Evolutionary conservation across 2,329 filamentous ascomycete species (phyloP).

Genomic region (Sarocladium brachiariae): DNA sequence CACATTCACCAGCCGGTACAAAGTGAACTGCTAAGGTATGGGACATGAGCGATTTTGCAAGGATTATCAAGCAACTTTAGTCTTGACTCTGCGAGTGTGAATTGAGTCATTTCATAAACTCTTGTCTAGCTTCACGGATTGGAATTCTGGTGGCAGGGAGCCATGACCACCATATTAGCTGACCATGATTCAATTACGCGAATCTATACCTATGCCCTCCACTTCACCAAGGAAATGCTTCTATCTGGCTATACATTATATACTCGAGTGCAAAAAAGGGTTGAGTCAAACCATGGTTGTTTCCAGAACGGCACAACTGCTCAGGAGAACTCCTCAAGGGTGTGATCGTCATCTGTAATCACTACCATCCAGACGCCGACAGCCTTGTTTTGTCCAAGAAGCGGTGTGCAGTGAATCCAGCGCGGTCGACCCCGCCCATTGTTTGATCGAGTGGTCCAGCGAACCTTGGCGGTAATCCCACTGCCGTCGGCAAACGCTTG

Average conservation of each 20-base stretch:
- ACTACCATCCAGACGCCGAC: slow-evolving; percentile 77
- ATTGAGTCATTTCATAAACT: not conserved
- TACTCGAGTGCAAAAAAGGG: too few relatives aligned
- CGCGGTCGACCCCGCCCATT: slow-evolving; percentile 45
- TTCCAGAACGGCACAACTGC: too few relatives aligned
- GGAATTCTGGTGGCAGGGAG: too few relatives aligned
- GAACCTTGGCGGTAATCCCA: slow-evolving; percentile 67
- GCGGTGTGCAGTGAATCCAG: slow-evolving; percentile 73
- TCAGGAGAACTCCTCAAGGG: not conserved
- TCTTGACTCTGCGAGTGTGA: not conserved
- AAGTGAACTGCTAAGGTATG: slow-evolving; percentile 11
- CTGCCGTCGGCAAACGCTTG: slow-evolving; percentile 60
- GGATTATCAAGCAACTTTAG: slow-evolving; percentile 2
- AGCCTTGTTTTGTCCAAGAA: slow-evolving; percentile 57
- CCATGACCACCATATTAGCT: too few relatives aligned
- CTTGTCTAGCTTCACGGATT: not conserved
- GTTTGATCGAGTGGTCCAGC: slow-evolving; percentile 47
- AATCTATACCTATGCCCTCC: too few relatives aligned
- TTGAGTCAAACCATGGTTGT: too few relatives aligned
- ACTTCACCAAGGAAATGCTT: too few relatives aligned
- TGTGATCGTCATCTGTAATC: slow-evolving; percentile 58
- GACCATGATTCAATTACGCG: too few relatives aligned
- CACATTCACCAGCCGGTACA: slow-evolving; percentile 10
- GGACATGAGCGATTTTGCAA: slow-evolving; percentile 10
- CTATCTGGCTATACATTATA: too few relatives aligned